phyloP scores from a whole-genome alignment of 352 stramenopile species.

The Phytophthora cactorum region DNA sequence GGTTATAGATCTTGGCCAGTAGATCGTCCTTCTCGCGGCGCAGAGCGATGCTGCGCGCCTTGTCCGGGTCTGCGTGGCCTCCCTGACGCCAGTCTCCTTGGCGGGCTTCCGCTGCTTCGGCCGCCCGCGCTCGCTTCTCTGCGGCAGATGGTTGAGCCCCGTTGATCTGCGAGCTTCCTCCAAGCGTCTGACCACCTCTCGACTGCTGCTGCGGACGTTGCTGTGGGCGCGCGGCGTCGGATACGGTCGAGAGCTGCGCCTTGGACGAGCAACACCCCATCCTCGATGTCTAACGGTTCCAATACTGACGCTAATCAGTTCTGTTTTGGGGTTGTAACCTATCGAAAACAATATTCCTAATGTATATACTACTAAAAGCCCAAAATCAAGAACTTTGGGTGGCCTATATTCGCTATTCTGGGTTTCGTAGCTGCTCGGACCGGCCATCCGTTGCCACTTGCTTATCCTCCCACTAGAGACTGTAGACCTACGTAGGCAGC shows the following conservation, averaged over 20 bases:
- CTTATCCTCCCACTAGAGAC: conserved; percentile 3
- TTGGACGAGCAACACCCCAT: conserved; percentile 85
- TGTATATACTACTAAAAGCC: background rate
- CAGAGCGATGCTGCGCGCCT: conserved; percentile 64
- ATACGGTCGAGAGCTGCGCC: conserved; percentile 44
- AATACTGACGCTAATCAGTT: conserved; percentile 3
- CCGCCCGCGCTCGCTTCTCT: conserved; percentile 70
- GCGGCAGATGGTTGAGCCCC: conserved; percentile 55
- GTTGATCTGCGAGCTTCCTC: conserved; percentile 12
- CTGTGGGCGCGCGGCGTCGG: conserved; percentile 15
- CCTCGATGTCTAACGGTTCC: conserved; percentile 7
- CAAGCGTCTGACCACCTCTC: conserved; percentile 10
- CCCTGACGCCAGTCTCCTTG: conserved; percentile 83
- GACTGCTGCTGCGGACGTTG: background rate
- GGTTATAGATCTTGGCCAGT: conserved; percentile 80
- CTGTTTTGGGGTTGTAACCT: conserved; percentile 5
- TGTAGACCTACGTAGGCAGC: background rate
- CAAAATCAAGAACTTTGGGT: conserved; percentile 5
- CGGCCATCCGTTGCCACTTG: conserved; percentile 8
- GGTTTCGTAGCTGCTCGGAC: conserved; percentile 16
- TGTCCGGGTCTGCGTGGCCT: conserved; percentile 62
- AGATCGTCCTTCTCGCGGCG: conserved; percentile 88
- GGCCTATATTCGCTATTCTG: conserved; percentile 5
- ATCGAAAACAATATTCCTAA: background rate
- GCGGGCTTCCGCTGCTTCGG: conserved; percentile 70